phyloP scores from a whole-genome alignment of 192 early-diverging fungal species.

The Coemansia sp. region DNA sequence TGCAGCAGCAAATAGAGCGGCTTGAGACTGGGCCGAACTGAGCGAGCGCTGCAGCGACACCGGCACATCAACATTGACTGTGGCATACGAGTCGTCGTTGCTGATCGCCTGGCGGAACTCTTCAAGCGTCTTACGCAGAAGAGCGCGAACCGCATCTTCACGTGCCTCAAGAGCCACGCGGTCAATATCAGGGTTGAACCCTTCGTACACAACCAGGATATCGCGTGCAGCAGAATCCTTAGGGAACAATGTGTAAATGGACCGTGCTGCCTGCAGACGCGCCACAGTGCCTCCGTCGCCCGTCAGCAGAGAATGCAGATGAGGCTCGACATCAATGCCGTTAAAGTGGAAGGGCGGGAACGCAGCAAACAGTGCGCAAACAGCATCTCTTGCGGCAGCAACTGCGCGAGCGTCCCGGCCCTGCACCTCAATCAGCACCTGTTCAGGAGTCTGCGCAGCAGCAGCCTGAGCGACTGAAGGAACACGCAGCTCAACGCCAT shows the following conservation, averaged over 20 bases:
- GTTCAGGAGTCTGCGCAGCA: constrained; percentile 38
- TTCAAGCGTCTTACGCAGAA: constrained; percentile 56
- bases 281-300: constrained; percentile 63
- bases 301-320: constrained; percentile 69
- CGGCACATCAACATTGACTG: constrained; percentile 63
- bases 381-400: constrained; percentile 63
- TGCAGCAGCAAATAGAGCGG: constrained; percentile 59
- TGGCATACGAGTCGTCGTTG: constrained; percentile 66
- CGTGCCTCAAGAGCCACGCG: constrained; percentile 54
- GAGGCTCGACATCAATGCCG: constrained; percentile 72
- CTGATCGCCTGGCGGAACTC: constrained; percentile 68
- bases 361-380: constrained; percentile 57
- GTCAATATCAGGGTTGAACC: constrained; percentile 56
- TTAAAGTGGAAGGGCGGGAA: constrained; percentile 62
- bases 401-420: constrained; percentile 64
- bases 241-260: constrained; percentile 80
- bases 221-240: constrained; percentile 59
- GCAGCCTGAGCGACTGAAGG: constrained; percentile 49
- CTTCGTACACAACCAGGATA: constrained; percentile 78
- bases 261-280: constrained; percentile 63
- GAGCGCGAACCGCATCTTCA: constrained; percentile 56
- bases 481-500: constrained; percentile 60
- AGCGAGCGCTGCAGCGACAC: constrained; percentile 74
- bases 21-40: constrained; percentile 68
- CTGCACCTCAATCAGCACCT: constrained; percentile 72